Conservation (phyloP, 352 stramenopile species). For the Globisporangium mamillatum region DNA sequence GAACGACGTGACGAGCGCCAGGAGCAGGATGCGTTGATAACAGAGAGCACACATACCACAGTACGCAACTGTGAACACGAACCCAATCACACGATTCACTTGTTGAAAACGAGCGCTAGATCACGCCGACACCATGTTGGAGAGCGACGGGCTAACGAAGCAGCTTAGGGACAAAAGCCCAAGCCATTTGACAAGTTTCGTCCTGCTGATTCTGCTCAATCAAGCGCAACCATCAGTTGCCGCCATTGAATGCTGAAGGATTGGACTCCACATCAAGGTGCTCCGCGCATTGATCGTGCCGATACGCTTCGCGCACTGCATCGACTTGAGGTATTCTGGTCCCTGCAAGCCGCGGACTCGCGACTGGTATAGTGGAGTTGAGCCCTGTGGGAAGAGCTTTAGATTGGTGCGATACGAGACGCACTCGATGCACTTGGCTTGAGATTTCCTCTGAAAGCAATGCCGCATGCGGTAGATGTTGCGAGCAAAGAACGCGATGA, state of each 20-base stretch:
- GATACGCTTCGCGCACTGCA: neutral
- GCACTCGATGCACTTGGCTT: slow-evolving; percentile 4
- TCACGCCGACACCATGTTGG: neutral
- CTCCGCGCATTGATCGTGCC: neutral
- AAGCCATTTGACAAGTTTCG: neutral
- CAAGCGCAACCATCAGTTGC: neutral
- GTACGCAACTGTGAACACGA: neutral
- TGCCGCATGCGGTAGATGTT: slow-evolving; percentile 9
- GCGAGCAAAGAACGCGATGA: slow-evolving; percentile 2
- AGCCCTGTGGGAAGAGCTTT: neutral
- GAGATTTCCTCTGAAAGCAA: neutral
- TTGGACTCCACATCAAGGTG: neutral
- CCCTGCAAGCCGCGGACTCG: no score
- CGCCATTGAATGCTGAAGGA: neutral
- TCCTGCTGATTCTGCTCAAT: neutral
- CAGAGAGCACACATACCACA: neutral
- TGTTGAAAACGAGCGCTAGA: neutral
- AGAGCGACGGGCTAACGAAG: neutral
- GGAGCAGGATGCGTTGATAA: slow-evolving; percentile 6
- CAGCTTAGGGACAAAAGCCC: neutral
- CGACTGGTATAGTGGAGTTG: no score
- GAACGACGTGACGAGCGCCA: slow-evolving; percentile 16
- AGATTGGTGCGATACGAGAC: slow-evolving; percentile 11
- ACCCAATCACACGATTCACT: neutral
- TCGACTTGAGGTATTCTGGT: neutral